Evolutionary conservation across 768 basidiomycete species (phyloP), one percentile per base, ranked within the genome.

Genomic region (Ramaria sp.): DNA sequence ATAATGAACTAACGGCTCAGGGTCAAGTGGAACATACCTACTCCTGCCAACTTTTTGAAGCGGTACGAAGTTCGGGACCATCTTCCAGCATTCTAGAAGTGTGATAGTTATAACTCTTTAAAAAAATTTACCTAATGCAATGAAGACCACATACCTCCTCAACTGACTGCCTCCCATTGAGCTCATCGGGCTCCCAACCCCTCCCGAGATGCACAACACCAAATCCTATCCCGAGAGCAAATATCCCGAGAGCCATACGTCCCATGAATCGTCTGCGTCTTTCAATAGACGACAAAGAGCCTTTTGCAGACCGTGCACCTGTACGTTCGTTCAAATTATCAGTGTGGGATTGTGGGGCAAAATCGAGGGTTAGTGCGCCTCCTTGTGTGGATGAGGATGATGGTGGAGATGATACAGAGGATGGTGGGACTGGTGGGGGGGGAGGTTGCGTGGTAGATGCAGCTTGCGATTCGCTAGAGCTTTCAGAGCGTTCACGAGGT

Each of bases 211-310:
- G 83, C 47, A 81, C 72, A 1, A 74, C 73, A 39, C 78, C 78
- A 15, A 69, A 76, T 2, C 77, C 75, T 3, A 85, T 65, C 4
- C 78, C 88, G 10, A 82, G 62, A 13, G 69, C 76, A 2, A 77
- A 75, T 3, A 85, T 66, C 3, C 77, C 88, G 10, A 82, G 62
- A 3, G 73, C 70, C 0, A 66, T 78, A 34, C 85, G 70, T 5
- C 78, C 74, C 61, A 82, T 66, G 57, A 74, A 68, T 58, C 77
- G 70, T 57, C 89, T 75, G 62, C 76, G 76, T 60, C 78, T 74
- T 68, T 96, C 95, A 57, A 83, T 85, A 49, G 82, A 82, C 16
- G 86, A 86, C 51, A 91, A 74, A 13, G 82, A 79, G 49, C 85
- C 83, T 61, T 83, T 87, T 15, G 86, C 83, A 2, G 87, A 89